Evolutionary conservation across 139 green algal species (phyloP), one percentile per base, ranked within the genome.

Genomic region (Mesotaenium endlicherianum): DNA sequence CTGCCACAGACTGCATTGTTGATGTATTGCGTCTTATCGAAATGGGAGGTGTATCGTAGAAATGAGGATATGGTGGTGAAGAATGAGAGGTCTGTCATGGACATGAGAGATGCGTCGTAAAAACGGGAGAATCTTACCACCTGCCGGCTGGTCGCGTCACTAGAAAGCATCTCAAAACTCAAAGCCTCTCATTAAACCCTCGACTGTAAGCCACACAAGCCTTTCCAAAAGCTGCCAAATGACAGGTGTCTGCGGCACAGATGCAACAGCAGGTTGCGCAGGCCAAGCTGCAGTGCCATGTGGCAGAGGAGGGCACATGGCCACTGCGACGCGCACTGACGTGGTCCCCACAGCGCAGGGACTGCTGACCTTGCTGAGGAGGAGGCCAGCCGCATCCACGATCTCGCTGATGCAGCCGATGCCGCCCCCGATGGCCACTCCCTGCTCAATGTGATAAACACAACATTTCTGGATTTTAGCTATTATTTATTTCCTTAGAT

Each of bases 351-450:
- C 16, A 68, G 3, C n/a, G 57, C 57, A 68, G 8, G 57, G 20
- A 31, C 3, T 11, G 57, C 16, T 30, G 6, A 41, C 3, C 0
- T 1, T 0, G 36, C 3, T n/a, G 30, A 34, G 60, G 60, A 16
- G 60, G n/a, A 71, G 44, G 11, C 20, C n/a, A 20, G 70, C 40
- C 4, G 70, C 70, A 78, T 94, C 89, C 38, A 90, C 86, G 58
- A 98, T 87, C 67, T 98, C 95, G 0, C 81, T 47, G 0, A 92
- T 94, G 69, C 86, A 90, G 87, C 93, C 94, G 92, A 98, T 98
- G 78, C 95, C 95, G 0, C 88, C 90, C 43, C 95, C 95, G 2
- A 98, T 93, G 20, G 86, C 88, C 20, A 98, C 95, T 0, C 95
- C 95, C 70, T 78, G 70, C 4, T n/a, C n/a, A n/a, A n/a, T n/a